Conservation (phyloP, 768 basidiomycete species). For the Leucosporidium yakuticum region DNA sequence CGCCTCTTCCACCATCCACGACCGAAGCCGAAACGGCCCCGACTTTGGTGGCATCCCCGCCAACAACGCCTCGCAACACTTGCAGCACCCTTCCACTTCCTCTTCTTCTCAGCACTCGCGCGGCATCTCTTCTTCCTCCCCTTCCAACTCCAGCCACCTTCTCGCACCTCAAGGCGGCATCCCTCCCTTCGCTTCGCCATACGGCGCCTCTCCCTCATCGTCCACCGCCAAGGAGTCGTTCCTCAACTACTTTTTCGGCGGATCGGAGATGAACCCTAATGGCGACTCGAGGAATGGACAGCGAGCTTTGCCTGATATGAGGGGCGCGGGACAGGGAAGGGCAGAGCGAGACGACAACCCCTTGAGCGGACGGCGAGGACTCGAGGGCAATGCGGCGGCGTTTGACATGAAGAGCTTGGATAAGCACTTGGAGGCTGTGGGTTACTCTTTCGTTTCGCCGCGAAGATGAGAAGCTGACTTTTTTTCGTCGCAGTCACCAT, state of each 20-base stretch:
- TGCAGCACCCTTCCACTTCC: too few species aligned
- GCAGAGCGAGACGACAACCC: constrained; percentile 28
- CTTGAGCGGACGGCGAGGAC: constrained; percentile 45
- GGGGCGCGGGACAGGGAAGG: background rate
- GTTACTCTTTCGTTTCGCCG: constrained; percentile 43
- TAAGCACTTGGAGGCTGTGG: constrained; percentile 92
- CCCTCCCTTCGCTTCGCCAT: constrained; percentile 14
- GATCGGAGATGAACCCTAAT: constrained; percentile 42
- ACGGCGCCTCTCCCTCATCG: constrained; percentile 12
- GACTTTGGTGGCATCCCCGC: constrained; percentile 44
- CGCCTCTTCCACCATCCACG: constrained; percentile 68
- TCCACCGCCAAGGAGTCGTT: constrained; percentile 72
- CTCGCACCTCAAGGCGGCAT: constrained; percentile 12
- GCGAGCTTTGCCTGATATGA: constrained; percentile 5
- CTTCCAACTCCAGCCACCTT: constrained; percentile 24
- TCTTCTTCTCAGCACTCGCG: constrained; percentile 15
- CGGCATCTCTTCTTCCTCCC: constrained; percentile 41
- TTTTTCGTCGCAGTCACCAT: constrained; percentile 47
- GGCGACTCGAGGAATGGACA: background rate
- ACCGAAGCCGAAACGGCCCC: constrained; percentile 50
- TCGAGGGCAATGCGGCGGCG: constrained; percentile 74
- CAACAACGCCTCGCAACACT: constrained; percentile 5
- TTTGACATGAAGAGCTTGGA: constrained; percentile 99
- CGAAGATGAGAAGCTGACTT: background rate
- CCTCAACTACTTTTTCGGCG: constrained; percentile 96